phyloP scores from a whole-genome alignment of 768 basidiomycete genomes.

The Cytidiella melzeri region DNA sequence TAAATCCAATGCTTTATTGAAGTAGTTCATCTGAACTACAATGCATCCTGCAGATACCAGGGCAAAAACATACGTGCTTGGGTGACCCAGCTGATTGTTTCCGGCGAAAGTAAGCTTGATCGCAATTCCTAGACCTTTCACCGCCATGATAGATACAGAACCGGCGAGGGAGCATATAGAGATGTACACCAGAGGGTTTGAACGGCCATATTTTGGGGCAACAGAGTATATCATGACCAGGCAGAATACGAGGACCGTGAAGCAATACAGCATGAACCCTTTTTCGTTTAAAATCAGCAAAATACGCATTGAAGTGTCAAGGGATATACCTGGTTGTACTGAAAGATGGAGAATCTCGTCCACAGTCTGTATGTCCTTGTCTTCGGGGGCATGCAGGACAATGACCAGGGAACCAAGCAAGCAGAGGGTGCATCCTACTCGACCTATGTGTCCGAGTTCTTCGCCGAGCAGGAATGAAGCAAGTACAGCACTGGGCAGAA shows the following conservation, averaged over 20 bases:
- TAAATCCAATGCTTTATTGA: constrained; percentile 95
- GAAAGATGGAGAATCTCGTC: constrained; percentile 91
- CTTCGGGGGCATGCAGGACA: constrained; percentile 93
- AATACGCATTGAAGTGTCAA: no score
- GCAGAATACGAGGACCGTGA: constrained; percentile 76
- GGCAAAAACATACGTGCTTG: constrained; percentile 95
- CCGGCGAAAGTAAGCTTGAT: constrained; percentile 91
- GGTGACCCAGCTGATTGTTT: constrained; percentile 91
- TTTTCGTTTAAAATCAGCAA: constrained; percentile 25
- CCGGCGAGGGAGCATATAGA: constrained; percentile 96
- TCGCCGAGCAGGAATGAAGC: constrained; percentile 92
- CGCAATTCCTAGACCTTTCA: constrained; percentile 97
- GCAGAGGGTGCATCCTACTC: constrained; percentile 79
- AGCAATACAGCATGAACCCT: constrained; percentile 87
- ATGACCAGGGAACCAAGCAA: constrained; percentile 89
- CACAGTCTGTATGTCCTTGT: constrained; percentile 88
- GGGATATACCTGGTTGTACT: constrained; percentile 75
- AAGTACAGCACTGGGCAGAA: constrained; percentile 66
- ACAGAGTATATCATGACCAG: constrained; percentile 84
- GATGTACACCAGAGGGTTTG: constrained; percentile 87
- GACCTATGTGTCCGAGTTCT: constrained; percentile 89
- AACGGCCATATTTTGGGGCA: constrained; percentile 79
- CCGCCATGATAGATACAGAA: constrained; percentile 96
- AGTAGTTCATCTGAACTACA: constrained; percentile 90
- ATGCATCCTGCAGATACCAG: constrained; percentile 80